A percentile compares a stretch with the other conserved stretches of the same genome.
These are phyloP conservation scores for Eleusine indica DNA, from an alignment of 176 grass and related monocot genomes.

Conservation along the genomic window DNA sequence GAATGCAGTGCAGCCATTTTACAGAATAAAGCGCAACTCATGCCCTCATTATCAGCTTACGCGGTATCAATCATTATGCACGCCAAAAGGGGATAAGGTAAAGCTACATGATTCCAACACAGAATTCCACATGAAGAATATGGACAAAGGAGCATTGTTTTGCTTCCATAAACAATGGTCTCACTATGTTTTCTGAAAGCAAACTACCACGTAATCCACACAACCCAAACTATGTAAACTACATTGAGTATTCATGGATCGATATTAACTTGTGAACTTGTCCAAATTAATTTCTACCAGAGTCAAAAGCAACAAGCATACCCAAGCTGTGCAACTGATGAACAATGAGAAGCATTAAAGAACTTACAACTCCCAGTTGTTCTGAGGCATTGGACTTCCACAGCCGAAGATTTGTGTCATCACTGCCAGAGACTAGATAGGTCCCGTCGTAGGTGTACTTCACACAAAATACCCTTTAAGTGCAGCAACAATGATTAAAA, in stretches of 20 bases:
- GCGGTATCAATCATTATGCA: neutral
- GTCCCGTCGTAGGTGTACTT: slow-evolving; percentile 85
- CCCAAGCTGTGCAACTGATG: neutral
- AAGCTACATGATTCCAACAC: slow-evolving; percentile 8
- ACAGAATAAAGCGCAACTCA: neutral
- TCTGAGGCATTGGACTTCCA: slow-evolving; percentile 95
- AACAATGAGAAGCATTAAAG: neutral
- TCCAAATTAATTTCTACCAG: neutral
- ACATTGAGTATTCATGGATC: neutral
- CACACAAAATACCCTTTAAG: slow-evolving; percentile 88
- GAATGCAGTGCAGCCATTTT: neutral
- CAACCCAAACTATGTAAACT: neutral
- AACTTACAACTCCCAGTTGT: slow-evolving; percentile 93
- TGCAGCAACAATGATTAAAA: slow-evolving; percentile 26
- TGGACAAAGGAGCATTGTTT: neutral
- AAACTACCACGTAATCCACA: neutral
- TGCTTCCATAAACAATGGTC: neutral
- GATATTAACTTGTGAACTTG: neutral
- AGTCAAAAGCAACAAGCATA: slow-evolving; percentile 8
- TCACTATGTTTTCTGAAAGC: neutral
- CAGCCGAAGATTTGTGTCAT: slow-evolving; percentile 93
- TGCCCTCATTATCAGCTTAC: neutral
- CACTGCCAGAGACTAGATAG: slow-evolving; percentile 97
- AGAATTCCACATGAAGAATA: neutral
- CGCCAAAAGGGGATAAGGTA: neutral